These are phyloP conservation scores for Tolypocladium amazonense DNA, from an alignment of 2,329 filamentous ascomycete species.

Conservation along the genomic window DNA sequence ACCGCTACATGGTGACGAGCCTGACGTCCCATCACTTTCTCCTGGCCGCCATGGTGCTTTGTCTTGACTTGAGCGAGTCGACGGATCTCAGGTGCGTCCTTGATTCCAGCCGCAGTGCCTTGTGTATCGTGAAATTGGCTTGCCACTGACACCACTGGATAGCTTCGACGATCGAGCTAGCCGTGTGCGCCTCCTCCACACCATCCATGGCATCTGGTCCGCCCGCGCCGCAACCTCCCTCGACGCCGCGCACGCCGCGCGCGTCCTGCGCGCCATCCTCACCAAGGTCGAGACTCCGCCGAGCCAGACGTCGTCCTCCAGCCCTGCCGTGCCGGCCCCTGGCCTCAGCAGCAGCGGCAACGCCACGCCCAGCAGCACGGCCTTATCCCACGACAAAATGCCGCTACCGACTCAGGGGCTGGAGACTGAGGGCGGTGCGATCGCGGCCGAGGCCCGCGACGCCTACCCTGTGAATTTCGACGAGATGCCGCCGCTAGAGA, in stretches of 20 bases:
- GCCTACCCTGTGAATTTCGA: conserved; percentile 16
- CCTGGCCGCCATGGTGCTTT: conserved; percentile 49
- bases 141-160: not conserved
- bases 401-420: not conserved
- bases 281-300: conserved; percentile 18
- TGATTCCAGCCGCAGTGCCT: not conserved
- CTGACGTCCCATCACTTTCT: conserved; percentile 46
- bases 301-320: not conserved
- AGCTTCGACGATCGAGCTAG: conserved; percentile 20
- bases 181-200: conserved; percentile 25
- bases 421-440: not conserved
- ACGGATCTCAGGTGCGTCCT: conserved; percentile 21
- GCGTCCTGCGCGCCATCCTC: conserved; percentile 31
- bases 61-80: conserved; percentile 35
- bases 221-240: conserved; percentile 23
- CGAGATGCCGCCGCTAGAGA: conserved; percentile 24
- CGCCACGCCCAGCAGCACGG: not conserved
- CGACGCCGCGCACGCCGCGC: conserved; percentile 32
- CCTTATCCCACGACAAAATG: not conserved
- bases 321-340: not conserved
- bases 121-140: not conserved
- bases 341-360: conserved; percentile 5
- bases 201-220: conserved; percentile 32
- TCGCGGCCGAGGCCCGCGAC: not conserved
- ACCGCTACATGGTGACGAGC: conserved; percentile 42